phyloP scores from a whole-genome alignment of 2,329 filamentous ascomycete genomes.

The Xylariaceae sp. region DNA sequence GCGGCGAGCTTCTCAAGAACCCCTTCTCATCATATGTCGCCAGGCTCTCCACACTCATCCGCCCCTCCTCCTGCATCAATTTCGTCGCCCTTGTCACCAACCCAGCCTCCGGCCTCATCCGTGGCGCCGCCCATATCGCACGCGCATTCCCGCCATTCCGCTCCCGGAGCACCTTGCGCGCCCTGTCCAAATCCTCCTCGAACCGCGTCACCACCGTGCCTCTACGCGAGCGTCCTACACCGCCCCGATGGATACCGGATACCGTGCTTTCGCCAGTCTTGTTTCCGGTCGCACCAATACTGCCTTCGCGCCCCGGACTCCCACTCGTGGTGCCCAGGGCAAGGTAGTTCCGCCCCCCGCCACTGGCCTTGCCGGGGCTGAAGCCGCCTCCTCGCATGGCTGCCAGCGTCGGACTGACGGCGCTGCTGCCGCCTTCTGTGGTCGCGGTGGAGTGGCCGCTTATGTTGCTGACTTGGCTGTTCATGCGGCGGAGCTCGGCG shows the following conservation, averaged over 20 bases:
- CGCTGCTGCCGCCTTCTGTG: constrained; percentile 1
- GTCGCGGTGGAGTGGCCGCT: constrained; percentile 41
- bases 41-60: constrained; percentile 14
- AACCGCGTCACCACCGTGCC: constrained; percentile 9
- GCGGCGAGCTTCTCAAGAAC: constrained; percentile 17
- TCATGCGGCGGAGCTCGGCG: constrained; percentile 53
- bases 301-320: background rate
- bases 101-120: background rate
- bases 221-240: constrained; percentile 7
- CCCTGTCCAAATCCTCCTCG: constrained; percentile 11
- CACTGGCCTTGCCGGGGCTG: constrained; percentile 30
- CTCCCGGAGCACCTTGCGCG: constrained; percentile 1
- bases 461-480: constrained; percentile 45
- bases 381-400: constrained; percentile 34
- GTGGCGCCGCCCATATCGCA: background rate
- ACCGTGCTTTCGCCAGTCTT: too few relatives aligned
- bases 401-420: constrained; percentile 35
- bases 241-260: constrained; percentile 5
- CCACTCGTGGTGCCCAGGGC: constrained; percentile 31
- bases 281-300: background rate
- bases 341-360: constrained; percentile 43
- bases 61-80: constrained; percentile 10
- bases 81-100: constrained; percentile 12
- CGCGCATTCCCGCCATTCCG: background rate
- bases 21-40: constrained; percentile 22